Evolutionary conservation across 441 rosid species (phyloP), one percentile per base, ranked within the genome.

Genomic region (Hura crepitans): DNA sequence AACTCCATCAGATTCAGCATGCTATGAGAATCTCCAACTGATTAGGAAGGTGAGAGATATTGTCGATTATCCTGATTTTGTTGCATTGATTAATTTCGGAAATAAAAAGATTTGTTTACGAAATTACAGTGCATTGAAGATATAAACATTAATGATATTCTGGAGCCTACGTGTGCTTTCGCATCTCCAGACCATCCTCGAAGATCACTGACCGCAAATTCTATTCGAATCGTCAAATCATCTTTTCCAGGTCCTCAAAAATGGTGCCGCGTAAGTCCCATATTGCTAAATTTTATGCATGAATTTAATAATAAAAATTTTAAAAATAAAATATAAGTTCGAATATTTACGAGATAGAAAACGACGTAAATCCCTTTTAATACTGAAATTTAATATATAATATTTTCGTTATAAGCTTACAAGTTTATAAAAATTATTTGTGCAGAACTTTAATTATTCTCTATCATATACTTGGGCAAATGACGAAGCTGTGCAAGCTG

Each of bases 381-480:
- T 50, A 17, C 7, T 17, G 6, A 7, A 18, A 18, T 49, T 17
- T 4, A 50, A 15, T 50, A 18, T 49, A 20, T 22, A 49, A 18
- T 0, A 4, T 50, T 22, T 14, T 47, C 1, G 7, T 35, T 35
- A 35, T 35, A 35, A 35, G 4, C 39, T 1, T 35, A 35, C 7
- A 8, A 35, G 39, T 4, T 25, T 55, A 62, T 66, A 9, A 30
- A n/a, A 3, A 2, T 35, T 28, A 45, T 70, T 47, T 45, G 57
- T 35, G 39, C 79, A 80, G 83, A 80, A 80, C 64, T 77, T 80
- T 70, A 77, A 77, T 61, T 74, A 77, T 49, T 67, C 79, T 0
- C 43, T 77, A 18, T 68, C 79, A 15, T 74, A 77, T 61, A 27
- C 49, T 43, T 77, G 81, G 83, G 79, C 77, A 2, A 80, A 80